Base-by-base conservation (phyloP, 73 alveolate species). In the Stentor coeruleus region DNA sequence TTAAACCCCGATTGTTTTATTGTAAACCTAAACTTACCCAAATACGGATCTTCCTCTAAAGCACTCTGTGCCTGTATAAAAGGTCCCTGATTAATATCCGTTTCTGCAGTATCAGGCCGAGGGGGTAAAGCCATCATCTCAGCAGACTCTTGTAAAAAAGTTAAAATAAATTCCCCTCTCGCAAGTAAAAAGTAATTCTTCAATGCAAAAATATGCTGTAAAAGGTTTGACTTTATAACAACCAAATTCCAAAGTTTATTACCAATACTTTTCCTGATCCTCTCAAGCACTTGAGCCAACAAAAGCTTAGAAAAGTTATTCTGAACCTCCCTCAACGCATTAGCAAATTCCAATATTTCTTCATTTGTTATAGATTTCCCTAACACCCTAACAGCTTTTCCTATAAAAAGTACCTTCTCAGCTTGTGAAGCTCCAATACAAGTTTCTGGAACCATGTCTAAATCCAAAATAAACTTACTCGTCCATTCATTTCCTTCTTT, bases 311-410 rank as follows among this genome's bases (percentile, higher is more conserved):
- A 86, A 58, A 89, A 84, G 79, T 94, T 97, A 73, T 83, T 87
- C 38, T 89, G 89, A 41, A 91, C 87, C 59, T 92, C 89, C 81
- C 85, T 84, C 3, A 94, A 74, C 15, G 98, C 95, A 6, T 88
- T 87, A 74, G 95, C 93, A 82, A 92, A 94, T 3, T 90, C 92
- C 38, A 89, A 84, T 81, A 91, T 83, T 58, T 94, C 98, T 81
- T 87, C 90, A 73, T 86, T 79, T 20, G 94, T 93, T 40, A 94
- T 20, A 26, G 79, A 66, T 14, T 66, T 31, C 20, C 79, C 79
- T 38, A 94, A 79, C 37, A 94, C 92, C 90, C 95, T 92, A 33
- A 94, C 92, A 11, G 98, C 99, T 84, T 94, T 94, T 0, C 99
- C 99, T 26, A 94, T 92, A 83, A 94, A 94, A 57, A 94, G 79